phyloP scores from a whole-genome alignment of 2,329 filamentous ascomycete species.

The Hymenoscyphus salicellus region DNA sequence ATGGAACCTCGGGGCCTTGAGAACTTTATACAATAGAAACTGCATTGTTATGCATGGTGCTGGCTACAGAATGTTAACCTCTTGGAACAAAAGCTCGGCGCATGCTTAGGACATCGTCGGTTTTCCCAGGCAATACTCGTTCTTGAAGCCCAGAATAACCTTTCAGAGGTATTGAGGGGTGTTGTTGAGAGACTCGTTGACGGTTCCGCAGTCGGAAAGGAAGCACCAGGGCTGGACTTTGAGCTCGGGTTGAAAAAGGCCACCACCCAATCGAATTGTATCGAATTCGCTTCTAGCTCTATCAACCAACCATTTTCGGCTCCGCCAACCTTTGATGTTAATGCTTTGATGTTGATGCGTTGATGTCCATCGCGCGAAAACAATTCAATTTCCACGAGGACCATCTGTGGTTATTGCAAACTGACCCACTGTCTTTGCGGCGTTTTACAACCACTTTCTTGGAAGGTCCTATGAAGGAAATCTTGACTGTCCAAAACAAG shows the following conservation, averaged over 20 bases:
- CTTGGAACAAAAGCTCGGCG: slow-evolving; percentile 2
- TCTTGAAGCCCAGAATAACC: slow-evolving; percentile 16
- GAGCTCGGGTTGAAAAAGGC: background rate
- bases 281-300: slow-evolving; percentile 13
- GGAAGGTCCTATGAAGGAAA: background rate
- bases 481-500: too few species aligned
- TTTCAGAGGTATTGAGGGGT: background rate
- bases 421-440: slow-evolving; percentile 12
- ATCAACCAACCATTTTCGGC: slow-evolving; percentile 20
- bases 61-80: slow-evolving; percentile 8
- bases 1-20: too few species aligned
- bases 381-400: slow-evolving; percentile 7
- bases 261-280: background rate
- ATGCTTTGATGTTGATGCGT: background rate
- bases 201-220: background rate
- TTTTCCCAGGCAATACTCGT: slow-evolving; percentile 17
- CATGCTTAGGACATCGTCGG: slow-evolving; percentile 15
- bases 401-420: slow-evolving; percentile 20
- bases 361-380: slow-evolving; percentile 7
- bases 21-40: background rate
- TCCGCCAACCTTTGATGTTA: slow-evolving; percentile 12
- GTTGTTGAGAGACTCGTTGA: slow-evolving; percentile 4
- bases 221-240: background rate
- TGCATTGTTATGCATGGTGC: slow-evolving; percentile 13
- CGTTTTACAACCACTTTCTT: background rate